phyloP scores from a whole-genome alignment of 2,329 filamentous ascomycete species.

The Tolypocladium ovalisporum region DNA sequence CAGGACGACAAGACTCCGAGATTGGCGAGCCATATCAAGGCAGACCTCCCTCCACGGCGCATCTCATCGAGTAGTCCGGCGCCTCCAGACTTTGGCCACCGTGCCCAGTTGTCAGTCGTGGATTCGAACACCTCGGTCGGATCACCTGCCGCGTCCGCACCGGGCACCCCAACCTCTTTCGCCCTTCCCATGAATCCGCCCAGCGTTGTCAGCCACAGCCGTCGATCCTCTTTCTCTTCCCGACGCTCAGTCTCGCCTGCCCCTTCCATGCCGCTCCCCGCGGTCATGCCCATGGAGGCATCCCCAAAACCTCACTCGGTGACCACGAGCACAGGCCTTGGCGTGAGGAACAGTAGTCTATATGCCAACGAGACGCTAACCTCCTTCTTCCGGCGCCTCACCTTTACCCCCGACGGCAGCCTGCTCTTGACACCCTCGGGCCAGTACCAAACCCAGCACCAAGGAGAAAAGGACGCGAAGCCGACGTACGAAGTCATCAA shows the following conservation, averaged over 20 bases:
- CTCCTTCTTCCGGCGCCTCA: constrained; percentile 88
- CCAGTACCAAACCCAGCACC: constrained; percentile 78
- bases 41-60: constrained; percentile 83
- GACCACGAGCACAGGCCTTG: constrained; percentile 41
- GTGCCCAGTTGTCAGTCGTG: constrained; percentile 49
- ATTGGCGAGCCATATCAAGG: constrained; percentile 65
- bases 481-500: constrained; percentile 80
- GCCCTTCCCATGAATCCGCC: constrained; percentile 95
- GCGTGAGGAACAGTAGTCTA: constrained; percentile 74
- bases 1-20: constrained; percentile 61
- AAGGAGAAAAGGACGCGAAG: constrained; percentile 55
- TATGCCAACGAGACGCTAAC: constrained; percentile 96
- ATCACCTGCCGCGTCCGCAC: constrained; percentile 82
- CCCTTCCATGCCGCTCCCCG: constrained; percentile 84
- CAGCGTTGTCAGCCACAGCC: constrained; percentile 75
- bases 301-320: constrained; percentile 67
- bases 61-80: constrained; percentile 90
- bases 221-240: constrained; percentile 86
- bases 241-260: constrained; percentile 86
- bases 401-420: constrained; percentile 92
- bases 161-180: constrained; percentile 83
- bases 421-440: constrained; percentile 88
- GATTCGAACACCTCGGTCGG: constrained; percentile 48
- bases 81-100: constrained; percentile 66
- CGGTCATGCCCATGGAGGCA: constrained; percentile 86